Conservation (phyloP, 345 rosid species). For the Populus deltoides region DNA sequence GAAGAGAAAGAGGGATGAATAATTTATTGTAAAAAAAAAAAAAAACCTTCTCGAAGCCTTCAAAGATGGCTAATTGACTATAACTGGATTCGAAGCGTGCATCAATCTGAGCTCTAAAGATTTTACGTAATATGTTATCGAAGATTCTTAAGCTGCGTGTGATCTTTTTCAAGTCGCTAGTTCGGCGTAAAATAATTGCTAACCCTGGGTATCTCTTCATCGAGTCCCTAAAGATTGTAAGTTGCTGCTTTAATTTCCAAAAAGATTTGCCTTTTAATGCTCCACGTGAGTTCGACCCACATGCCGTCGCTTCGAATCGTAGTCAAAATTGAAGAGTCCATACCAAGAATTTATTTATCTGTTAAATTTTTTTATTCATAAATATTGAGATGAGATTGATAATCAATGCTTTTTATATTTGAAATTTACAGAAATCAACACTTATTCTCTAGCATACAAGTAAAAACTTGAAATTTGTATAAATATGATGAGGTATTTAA, state of each 20-base stretch:
- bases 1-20: not conserved
- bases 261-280: not conserved
- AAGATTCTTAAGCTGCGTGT: not conserved
- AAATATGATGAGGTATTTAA: too few relatives aligned
- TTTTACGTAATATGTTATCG: not conserved
- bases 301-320: not conserved
- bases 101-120: not conserved
- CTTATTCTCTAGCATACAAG: too few relatives aligned
- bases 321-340: not conserved
- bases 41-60: not conserved
- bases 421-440: too few relatives aligned
- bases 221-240: not conserved
- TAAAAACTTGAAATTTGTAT: too few relatives aligned
- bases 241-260: not conserved
- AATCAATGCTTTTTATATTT: too few relatives aligned
- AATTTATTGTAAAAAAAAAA: not conserved
- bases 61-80: not conserved
- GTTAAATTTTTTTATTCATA: too few relatives aligned
- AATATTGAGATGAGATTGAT: too few relatives aligned
- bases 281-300: constrained; percentile 10
- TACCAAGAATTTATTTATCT: not conserved
- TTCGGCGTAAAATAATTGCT: not conserved
- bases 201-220: not conserved
- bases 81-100: not conserved
- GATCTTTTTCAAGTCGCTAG: not conserved